A percentile compares a stretch with the other conserved stretches of the same genome.
Conservation (phyloP, 345 rosid species). For the Lumnitzera racemosa region DNA sequence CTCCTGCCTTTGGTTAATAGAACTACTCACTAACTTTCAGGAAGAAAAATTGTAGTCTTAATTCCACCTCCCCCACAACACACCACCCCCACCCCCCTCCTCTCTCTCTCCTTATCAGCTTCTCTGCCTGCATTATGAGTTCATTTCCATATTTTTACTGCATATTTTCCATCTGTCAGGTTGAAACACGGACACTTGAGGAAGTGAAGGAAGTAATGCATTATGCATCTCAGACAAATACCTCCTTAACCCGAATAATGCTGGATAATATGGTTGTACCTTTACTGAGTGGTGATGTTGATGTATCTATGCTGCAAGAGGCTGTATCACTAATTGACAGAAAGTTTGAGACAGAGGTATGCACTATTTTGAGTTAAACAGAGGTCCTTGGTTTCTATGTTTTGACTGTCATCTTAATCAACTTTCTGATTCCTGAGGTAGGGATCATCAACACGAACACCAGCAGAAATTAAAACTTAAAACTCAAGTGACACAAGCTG, state of each 20-base stretch:
- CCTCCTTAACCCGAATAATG: slow-evolving; percentile 77
- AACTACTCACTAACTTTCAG: no score
- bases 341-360: slow-evolving; percentile 80
- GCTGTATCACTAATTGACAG: slow-evolving; percentile 66
- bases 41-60: no score
- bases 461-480: no score
- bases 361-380: neutral
- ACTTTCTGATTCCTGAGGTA: neutral
- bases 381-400: neutral
- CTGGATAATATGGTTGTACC: slow-evolving; percentile 96
- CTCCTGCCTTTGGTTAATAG: no score
- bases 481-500: no score
- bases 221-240: slow-evolving; percentile 48
- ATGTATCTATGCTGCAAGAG: slow-evolving; percentile 77
- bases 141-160: neutral
- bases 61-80: neutral
- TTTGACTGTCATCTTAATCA: neutral
- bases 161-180: slow-evolving; percentile 26
- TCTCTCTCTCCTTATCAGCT: neutral
- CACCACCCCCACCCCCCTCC: no score
- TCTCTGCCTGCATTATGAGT: neutral
- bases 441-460: no score
- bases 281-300: slow-evolving; percentile 69
- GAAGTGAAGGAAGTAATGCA: slow-evolving; percentile 69
- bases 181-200: slow-evolving; percentile 82